These are phyloP conservation scores for Sporothrix brasiliensis DNA, from an alignment of 2,329 filamentous ascomycete species.

Conservation along the genomic window DNA sequence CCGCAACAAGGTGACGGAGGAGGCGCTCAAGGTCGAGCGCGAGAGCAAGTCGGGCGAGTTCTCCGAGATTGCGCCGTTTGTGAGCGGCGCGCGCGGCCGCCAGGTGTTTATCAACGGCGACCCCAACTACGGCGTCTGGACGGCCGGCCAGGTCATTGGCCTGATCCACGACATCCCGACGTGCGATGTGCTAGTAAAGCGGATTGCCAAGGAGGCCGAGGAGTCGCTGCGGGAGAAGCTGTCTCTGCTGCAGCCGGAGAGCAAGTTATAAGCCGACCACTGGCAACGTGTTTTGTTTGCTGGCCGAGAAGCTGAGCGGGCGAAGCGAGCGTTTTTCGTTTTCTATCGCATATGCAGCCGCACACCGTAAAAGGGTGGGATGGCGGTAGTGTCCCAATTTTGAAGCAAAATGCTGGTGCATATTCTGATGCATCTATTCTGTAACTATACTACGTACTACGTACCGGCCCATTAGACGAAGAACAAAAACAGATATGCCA, in stretches of 20 bases:
- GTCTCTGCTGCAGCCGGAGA: conserved; percentile 56
- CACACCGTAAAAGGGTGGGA: background rate
- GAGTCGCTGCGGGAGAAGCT: conserved; percentile 64
- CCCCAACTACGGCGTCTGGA: conserved; percentile 91
- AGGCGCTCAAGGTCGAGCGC: conserved; percentile 79
- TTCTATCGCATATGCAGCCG: background rate
- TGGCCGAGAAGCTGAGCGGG: background rate
- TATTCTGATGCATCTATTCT: conserved; percentile 4
- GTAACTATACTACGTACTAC: background rate
- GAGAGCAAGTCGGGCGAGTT: conserved; percentile 87
- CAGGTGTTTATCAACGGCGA: conserved; percentile 94
- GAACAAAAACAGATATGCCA: conserved; percentile 3
- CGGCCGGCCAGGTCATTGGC: conserved; percentile 91
- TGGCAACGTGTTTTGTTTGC: background rate
- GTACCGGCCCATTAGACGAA: conserved; percentile 1
- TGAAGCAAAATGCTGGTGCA: background rate
- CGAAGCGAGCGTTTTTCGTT: background rate
- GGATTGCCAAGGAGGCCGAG: conserved; percentile 78
- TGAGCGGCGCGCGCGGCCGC: conserved; percentile 87
- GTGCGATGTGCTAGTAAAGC: conserved; percentile 67
- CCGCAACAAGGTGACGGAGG: conserved; percentile 82
- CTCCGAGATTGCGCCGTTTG: conserved; percentile 79
- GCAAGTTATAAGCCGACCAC: conserved; percentile 57
- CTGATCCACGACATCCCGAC: conserved; percentile 82
- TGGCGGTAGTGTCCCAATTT: background rate